Evolutionary conservation across 768 basidiomycete species (phyloP).

Genomic region (Termitomyces heimii): DNA sequence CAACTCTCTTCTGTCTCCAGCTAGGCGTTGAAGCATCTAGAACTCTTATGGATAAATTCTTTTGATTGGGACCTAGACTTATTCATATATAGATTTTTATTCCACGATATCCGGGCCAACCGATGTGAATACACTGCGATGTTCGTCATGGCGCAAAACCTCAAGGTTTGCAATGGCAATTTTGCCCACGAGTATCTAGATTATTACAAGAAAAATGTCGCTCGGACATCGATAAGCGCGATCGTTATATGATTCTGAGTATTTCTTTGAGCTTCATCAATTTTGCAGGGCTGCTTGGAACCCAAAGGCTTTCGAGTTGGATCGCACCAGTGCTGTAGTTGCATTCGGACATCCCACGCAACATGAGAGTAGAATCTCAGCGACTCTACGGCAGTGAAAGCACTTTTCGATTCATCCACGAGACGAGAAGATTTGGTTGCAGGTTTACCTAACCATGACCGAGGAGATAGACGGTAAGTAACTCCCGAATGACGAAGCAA

Average conservation of each 20-base stretch:
- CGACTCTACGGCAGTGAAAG: too few species aligned
- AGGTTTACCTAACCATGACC: too few species aligned
- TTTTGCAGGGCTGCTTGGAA: too few species aligned
- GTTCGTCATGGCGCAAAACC: background rate
- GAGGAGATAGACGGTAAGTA: too few species aligned
- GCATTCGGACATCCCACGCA: too few species aligned
- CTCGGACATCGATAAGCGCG: constrained; percentile 19
- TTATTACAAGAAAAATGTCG: constrained; percentile 1
- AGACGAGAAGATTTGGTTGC: too few species aligned
- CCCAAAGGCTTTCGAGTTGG: too few species aligned
- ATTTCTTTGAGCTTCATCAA: background rate
- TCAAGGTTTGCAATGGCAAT: constrained; percentile 4
- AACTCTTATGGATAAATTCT: constrained; percentile 71
- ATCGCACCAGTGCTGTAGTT: too few species aligned
- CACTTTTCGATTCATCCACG: too few species aligned
- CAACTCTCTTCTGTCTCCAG: constrained; percentile 31
- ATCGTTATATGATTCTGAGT: constrained; percentile 23
- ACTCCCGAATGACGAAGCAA: too few species aligned
- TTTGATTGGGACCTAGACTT: constrained; percentile 21
- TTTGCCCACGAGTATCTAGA: background rate
- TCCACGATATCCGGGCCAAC: background rate
- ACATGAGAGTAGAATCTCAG: too few species aligned
- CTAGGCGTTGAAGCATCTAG: constrained; percentile 90
- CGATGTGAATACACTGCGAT: background rate
- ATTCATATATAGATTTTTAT: background rate